Conservation (phyloP, 2,329 filamentous ascomycete species). For the Aspergillus japonicus region DNA sequence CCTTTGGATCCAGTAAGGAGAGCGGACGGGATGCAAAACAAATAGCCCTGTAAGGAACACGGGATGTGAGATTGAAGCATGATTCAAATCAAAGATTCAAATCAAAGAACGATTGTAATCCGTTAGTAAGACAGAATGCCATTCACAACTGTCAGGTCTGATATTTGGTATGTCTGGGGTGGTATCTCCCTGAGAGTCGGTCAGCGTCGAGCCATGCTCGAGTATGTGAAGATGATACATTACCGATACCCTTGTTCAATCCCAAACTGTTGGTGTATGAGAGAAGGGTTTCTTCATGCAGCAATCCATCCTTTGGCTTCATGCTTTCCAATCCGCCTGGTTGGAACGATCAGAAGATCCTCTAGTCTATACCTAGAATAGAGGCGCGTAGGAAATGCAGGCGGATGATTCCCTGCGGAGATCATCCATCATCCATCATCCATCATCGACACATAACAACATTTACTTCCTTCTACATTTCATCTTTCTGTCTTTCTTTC, state of each 20-base stretch:
- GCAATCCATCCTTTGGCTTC: background rate
- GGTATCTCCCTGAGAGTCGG: background rate
- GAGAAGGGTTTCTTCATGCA: slow-evolving; percentile 6
- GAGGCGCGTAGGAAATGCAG: background rate
- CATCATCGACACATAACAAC: background rate
- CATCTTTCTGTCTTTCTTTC: slow-evolving; percentile 1
- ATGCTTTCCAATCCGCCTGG: slow-evolving; percentile 2
- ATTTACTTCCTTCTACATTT: background rate
- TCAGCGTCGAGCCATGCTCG: background rate
- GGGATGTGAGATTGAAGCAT: too few relatives aligned
- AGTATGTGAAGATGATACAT: background rate
- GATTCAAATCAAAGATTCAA: too few relatives aligned
- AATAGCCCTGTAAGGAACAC: too few relatives aligned
- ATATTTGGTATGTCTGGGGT: background rate
- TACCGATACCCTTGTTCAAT: slow-evolving; percentile 10
- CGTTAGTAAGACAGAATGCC: too few relatives aligned
- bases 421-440: background rate
- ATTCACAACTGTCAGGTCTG: too few relatives aligned
- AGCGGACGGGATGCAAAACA: background rate
- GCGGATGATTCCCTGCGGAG: background rate
- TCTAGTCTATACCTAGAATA: background rate
- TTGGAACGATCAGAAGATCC: background rate
- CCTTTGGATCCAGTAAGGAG: background rate
- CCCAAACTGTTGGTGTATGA: slow-evolving; percentile 22
- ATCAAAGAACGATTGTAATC: too few relatives aligned